phyloP scores from a whole-genome alignment of 768 basidiomycete species.

The Pleurotus tuber-regium region DNA sequence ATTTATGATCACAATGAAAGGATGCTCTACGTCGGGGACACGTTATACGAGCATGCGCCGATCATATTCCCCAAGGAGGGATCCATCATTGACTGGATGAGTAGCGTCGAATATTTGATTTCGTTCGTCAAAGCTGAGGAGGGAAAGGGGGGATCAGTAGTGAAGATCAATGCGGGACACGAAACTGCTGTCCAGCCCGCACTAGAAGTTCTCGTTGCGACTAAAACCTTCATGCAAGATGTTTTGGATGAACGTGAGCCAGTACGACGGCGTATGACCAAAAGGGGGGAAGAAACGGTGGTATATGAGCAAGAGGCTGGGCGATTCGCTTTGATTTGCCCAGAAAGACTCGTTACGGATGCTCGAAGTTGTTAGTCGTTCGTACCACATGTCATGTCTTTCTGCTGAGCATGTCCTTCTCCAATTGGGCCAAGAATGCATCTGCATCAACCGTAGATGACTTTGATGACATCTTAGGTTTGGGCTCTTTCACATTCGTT shows the following conservation, averaged over 20 bases:
- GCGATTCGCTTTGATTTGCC: constrained; percentile 45
- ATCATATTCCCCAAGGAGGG: constrained; percentile 57
- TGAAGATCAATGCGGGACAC: constrained; percentile 51
- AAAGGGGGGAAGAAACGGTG: constrained; percentile 36
- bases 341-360: constrained; percentile 43
- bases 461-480: constrained; percentile 14
- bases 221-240: constrained; percentile 45
- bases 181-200: constrained; percentile 43
- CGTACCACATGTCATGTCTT: constrained; percentile 6
- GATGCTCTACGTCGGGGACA: constrained; percentile 59
- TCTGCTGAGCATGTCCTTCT: constrained; percentile 53
- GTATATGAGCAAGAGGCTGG: constrained; percentile 39
- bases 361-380: constrained; percentile 20
- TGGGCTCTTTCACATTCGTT: constrained; percentile 21
- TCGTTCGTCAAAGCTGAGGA: constrained; percentile 30
- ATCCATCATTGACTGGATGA: constrained; percentile 49
- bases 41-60: constrained; percentile 50
- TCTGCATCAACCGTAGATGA: constrained; percentile 45
- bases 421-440: constrained; percentile 62
- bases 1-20: constrained; percentile 46
- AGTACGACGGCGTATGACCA: constrained; percentile 27
- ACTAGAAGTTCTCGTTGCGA: constrained; percentile 38
- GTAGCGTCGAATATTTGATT: constrained; percentile 41
- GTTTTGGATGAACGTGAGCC: constrained; percentile 41
- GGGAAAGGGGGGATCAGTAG: constrained; percentile 10